Base-by-base conservation (phyloP, 495 filamentous ascomycete genomes). In the Aspergillus sclerotiicarbonarius region DNA sequence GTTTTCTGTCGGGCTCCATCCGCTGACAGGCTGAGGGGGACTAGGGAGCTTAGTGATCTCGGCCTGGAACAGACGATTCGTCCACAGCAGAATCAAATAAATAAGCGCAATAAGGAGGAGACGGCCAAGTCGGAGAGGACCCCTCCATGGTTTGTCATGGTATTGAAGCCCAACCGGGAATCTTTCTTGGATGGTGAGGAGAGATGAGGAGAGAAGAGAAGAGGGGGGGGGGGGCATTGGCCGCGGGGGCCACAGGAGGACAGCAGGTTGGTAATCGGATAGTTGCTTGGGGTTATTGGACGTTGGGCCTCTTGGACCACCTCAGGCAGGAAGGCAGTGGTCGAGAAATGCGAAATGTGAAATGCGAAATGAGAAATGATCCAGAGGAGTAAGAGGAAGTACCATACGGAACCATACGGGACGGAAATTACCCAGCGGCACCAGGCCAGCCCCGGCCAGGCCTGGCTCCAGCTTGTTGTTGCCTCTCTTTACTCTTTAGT, bases 1-100 rank as follows among this genome's bases (percentile, higher is more conserved):
- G 62, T 65, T 65, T 65, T 65, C 62, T 65, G 62, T 65, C 62
- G 62, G 62, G 56, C 62, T 54, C 62, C 59, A 65, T 56, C 59
- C 53, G 56, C 55, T 51, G 58, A 51, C 58, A 37, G 58, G n/a
- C 46, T 49, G 57, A 53, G 44, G 35, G 32, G 39, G 13, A 21
- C 29, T 32, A 44, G 51, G 35, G 16, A 46, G 21, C 10, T 29
- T 37, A 32, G 45, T 25, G 10, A 37, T 37, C 53, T 54, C 35
- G 25, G 9, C 44, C 18, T 20, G 37, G 12, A 12, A 41, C 37
- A 41, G 37, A n/a, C 37, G 37, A 56, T 30, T 48, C 41, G 44
- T 31, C 5, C 13, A 51, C 19, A 29, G 12, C 25, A 7, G 53
- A 52, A 49, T 30, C 20, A 49, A 18, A 21, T 25, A 41, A 41